Evolutionary conservation across 2,329 filamentous ascomycete genomes (phyloP), one percentile per base, ranked within the genome.

Genomic region (Aureobasidium melanogenum): DNA sequence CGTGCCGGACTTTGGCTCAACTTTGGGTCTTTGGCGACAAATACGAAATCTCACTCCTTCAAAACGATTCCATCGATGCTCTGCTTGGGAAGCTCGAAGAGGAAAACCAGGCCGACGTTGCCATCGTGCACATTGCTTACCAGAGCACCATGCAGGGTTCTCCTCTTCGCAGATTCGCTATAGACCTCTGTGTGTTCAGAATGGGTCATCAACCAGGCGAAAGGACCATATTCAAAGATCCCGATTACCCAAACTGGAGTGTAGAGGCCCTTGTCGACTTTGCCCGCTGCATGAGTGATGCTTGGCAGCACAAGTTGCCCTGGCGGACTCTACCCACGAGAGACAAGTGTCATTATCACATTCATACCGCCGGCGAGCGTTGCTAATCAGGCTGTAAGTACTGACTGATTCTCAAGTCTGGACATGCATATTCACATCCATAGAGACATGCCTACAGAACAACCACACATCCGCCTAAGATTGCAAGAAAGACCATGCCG

Each of bases 11-110:
- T 5, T 22, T 26, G 4, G 15, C 22, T 17, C 22, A 39, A 1
- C 48, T 52, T 22, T 67, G 64, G 64, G 22, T 66, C 17, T 41
- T 66, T 22, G 64, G 61, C 1, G 65, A 65, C 28, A 62, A 64
- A 22, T 63, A 26, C 12, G 28, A 61, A 43, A 47, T 64, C 2
- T 57, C 62, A 1, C 28, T 39, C 1, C 58, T 67, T 2, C 62
- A 64, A 28, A 64, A 67, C 41, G 10, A 36, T 4, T 55, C 60
- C 8, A 64, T 65, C 2, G 39, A 46, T 15, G 10, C 26, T 12
- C 46, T 54, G 17, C 17, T 28, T 0, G 24, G 30, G 0, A 47
- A 47, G 9, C 5, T 30, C 14, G 22, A 47, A 17, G 15, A 30
- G 39, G 39, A 43, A 1, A 5, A 2, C 8, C 3, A 24, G 10